Evolutionary conservation across 257 asterid species (phyloP).

Genomic region (Buddleja alternifolia): DNA sequence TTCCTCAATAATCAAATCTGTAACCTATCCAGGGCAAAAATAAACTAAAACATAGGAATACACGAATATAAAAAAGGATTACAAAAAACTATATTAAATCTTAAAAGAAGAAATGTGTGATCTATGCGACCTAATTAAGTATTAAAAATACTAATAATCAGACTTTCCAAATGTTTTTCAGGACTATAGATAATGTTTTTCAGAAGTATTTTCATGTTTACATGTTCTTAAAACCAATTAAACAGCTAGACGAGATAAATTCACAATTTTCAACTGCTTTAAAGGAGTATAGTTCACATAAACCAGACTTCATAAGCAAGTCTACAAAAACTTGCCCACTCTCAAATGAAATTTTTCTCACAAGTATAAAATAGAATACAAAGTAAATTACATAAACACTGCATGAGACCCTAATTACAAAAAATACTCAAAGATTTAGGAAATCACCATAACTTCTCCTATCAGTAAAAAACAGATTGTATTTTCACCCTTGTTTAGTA

Average conservation of each 20-base stretch:
- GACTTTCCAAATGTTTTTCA: background rate
- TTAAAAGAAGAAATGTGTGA: too few species aligned
- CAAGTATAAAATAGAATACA: background rate
- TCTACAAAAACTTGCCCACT: background rate
- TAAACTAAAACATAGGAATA: too few species aligned
- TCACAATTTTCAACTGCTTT: constrained; percentile 11
- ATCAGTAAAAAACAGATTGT: too few species aligned
- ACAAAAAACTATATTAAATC: too few species aligned
- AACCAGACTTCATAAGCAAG: constrained; percentile 6
- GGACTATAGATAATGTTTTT: background rate
- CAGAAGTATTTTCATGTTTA: background rate
- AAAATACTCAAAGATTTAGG: too few species aligned
- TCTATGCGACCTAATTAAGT: too few species aligned
- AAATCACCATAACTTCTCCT: too few species aligned
- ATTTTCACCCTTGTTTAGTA: too few species aligned
- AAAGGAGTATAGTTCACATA: constrained; percentile 13
- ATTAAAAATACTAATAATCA: too few species aligned
- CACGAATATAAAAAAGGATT: too few species aligned
- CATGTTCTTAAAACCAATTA: constrained; percentile 1
- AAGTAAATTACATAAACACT: too few species aligned
- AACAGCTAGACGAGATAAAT: background rate
- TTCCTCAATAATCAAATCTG: background rate
- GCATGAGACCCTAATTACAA: too few species aligned
- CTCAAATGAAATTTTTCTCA: background rate
- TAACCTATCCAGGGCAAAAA: background rate